Evolutionary conservation across 305 asterid species (phyloP).

Genomic region (Fraxinus floribunda): DNA sequence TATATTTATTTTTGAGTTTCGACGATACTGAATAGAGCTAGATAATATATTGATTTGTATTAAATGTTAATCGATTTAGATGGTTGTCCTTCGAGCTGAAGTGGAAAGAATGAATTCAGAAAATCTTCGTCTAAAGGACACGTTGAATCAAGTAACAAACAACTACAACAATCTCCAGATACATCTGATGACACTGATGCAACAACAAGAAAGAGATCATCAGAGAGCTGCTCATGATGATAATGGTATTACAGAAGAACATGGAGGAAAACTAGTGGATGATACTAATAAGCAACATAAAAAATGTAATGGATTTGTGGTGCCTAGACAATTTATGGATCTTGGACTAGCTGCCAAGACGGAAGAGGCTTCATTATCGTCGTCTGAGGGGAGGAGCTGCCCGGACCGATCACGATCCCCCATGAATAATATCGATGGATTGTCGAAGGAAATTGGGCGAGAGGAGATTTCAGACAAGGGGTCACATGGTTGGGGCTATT

Average conservation of each 20-base stretch:
- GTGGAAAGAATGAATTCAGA: slow-evolving; percentile 59
- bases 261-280: not conserved
- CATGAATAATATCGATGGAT: slow-evolving; percentile 23
- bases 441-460: slow-evolving; percentile 18
- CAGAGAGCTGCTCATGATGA: slow-evolving; percentile 18
- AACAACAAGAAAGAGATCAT: slow-evolving; percentile 36
- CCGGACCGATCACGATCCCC: slow-evolving; percentile 34
- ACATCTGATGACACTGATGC: slow-evolving; percentile 50
- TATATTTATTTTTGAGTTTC: not conserved
- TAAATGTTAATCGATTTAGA: slow-evolving; percentile 22
- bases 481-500: slow-evolving; percentile 32
- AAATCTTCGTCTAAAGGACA: slow-evolving; percentile 45
- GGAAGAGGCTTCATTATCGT: slow-evolving; percentile 46
- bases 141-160: slow-evolving; percentile 43
- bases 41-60: not conserved
- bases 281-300: slow-evolving; percentile 5
- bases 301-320: slow-evolving; percentile 27
- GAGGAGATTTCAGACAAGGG: slow-evolving; percentile 40
- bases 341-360: slow-evolving; percentile 49
- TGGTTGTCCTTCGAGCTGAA: slow-evolving; percentile 55
- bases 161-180: slow-evolving; percentile 45
- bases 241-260: slow-evolving; percentile 8
- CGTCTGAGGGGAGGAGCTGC: slow-evolving; percentile 45
- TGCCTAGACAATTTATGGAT: slow-evolving; percentile 78
- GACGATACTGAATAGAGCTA: not conserved